Base-by-base conservation (phyloP, 2,329 filamentous ascomycete species). In the Colletotrichum higginsianum region DNA sequence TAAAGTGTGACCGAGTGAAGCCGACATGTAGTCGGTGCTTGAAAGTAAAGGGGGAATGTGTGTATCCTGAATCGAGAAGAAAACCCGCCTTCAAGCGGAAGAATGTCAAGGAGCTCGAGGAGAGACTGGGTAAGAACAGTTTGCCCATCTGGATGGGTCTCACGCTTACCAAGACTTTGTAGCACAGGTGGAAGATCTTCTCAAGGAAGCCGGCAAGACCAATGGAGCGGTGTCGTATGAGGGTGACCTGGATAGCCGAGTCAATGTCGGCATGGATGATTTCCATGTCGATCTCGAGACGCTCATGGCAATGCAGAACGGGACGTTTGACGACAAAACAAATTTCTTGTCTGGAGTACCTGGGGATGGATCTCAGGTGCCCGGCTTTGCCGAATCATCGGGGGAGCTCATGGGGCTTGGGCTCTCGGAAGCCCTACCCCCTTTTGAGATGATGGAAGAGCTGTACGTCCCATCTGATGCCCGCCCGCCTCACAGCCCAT, bases 41-140 rank as follows among this genome's bases (percentile, higher is more conserved):
- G 65, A 90, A 93, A 75, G 83, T 95, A 57, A 88, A 90, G 63
- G 91, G 92, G 79, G 91, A 94, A 64, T 98, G 96, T 82, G 88
- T 93, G 67, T 98, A 97, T 81, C 95, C 97, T 73, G 94, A 97
- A 82, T 93, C 95, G 67, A 88, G 95, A 78, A 92, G 94, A 83
- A 98, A 97, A 84, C 94, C 94, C 66, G 93, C 94, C 5, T 92
- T 94, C 23, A 98, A 97, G 84, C 88, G 95, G 77, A 91, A 93
- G 75, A 98, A 98, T 81, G 95, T 98, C 73, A 96, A 93, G 84
- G 92, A 96, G 79, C 85, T 98, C 68, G 96, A 98, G 81, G 94
- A 94, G 74, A 89, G 96, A 78, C 84, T 98, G 79, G 93, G 94
- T 96, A 89, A 75, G 85, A 15, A 13, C 21, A 23, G 26, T 7